Base-by-base conservation (phyloP, 148 eudicot genomes). In the Heliamphora exappendiculata region DNA sequence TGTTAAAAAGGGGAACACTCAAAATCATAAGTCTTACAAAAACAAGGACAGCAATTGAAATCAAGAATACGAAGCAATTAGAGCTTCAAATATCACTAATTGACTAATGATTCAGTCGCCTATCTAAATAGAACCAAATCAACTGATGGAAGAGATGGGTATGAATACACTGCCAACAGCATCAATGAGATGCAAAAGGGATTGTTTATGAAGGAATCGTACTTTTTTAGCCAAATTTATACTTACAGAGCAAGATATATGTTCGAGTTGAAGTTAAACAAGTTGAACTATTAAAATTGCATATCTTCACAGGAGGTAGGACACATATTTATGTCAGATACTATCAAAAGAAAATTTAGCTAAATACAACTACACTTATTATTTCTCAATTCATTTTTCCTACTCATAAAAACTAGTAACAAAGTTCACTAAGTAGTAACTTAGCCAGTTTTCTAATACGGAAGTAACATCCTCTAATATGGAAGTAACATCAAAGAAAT, bases 1-100 rank as follows among this genome's bases (percentile, higher is more conserved):
- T 95, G 88, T 75, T 65, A 87, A 67, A 34, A 33, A 26, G 33
- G 47, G 55, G 24, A 34, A 57, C 16, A 41, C 26, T 57, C 34
- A n/a, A 64, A 77, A 19, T 4, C 44, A 36, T n/a, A 62, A 57
- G 55, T 31, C 3, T 29, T 67, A 11, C 24, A 12, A 13, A 54
- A 14, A 72, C n/a, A 78, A 33, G 54, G n/a, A 42, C 31, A 17
- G 51, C 12, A 54, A n/a, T 16, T 55, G 10, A 60, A 41, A 33
- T 17, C 51, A 34, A 47, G 29, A 22, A 74, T 14, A 67, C 22
- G 26, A 53, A 16, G 19, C 37, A 6, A n/a, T 10, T 59, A 26
- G 22, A 47, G 0, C 42, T n/a, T 67, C 50, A 67, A 53, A 67
- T 57, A 34, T 57, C 19, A 36, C 34, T 2, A 37, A 39, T 7